Evolutionary conservation across 805 yeast species (phyloP), one percentile per base, ranked within the genome.

Genomic region (Cyberlindnera amylophila): DNA sequence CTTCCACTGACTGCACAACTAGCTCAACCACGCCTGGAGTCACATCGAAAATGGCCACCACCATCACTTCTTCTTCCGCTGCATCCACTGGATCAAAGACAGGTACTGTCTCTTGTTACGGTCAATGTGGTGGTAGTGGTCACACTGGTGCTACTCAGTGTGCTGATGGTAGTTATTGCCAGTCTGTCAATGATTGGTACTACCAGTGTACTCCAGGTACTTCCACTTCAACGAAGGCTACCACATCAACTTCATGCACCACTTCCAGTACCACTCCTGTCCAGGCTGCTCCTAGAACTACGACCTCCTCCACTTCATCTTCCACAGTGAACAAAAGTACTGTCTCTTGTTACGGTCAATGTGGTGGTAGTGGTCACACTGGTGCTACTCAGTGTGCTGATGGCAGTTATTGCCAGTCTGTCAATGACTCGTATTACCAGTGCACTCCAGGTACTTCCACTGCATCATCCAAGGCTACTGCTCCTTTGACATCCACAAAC

Each of bases 151-250:
- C 48, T 8, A 41, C 50, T 6, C 31, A 32, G 14, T 54, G 56
- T 36, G 44, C 32, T 6, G 16, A 15, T 3, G 51, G 47, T 5
- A 35, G 34, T 21, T 29, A 39, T 21, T 54, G 56, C 35, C 4
- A 15, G 2, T 34, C 50, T 11, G 37, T 32, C 16, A 47, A 50
- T 29, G 43, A 41, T 3, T 51, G 12, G 24, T 54, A 44, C 34
- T 37, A 39, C 27, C 56, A 52, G 36, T 52, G 58, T 38, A 34
- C 44, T 28, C 44, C 45, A 13, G 53, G 47, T 13, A 36, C 49
- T 12, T 30, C 48, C 6, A 24, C 38, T 21, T 19, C 40, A 18
- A 11, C 44, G 8, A 27, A 24, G 30, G 6, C 30, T 27, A 12
- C 30, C 30, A 13, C 30, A 27, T 6, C 36, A 15, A 17, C 27